Percentiles rank a stretch among this genome's conserved stretches.
phyloP scores from a whole-genome alignment of 768 basidiomycete genomes.

The Rhizopogon sp. region DNA sequence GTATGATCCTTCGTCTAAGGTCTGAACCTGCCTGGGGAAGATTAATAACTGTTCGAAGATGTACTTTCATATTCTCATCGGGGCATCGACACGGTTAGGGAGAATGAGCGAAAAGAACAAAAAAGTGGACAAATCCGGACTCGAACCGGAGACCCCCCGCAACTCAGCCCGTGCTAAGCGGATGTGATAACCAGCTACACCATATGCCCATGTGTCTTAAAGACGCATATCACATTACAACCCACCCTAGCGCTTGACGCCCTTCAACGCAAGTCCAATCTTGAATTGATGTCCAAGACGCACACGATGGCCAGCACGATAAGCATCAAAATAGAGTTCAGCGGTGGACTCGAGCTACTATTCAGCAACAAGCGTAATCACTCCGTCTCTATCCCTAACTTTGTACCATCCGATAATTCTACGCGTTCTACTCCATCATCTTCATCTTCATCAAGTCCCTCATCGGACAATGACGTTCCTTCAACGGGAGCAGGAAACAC shows the following conservation, averaged over 20 bases:
- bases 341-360: conserved; percentile 83
- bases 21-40: too few relatives aligned
- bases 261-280: too few relatives aligned
- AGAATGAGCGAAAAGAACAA: conserved; percentile 7
- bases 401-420: conserved; percentile 34
- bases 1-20: too few relatives aligned
- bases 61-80: too few relatives aligned
- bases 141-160: conserved; percentile 37
- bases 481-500: conserved; percentile 12
- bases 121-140: conserved; percentile 34
- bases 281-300: neutral
- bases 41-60: too few relatives aligned
- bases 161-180: conserved; percentile 30
- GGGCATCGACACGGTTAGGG: too few relatives aligned
- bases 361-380: conserved; percentile 70
- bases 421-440: conserved; percentile 12
- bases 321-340: conserved; percentile 64
- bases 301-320: conserved; percentile 13
- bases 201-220: conserved; percentile 21
- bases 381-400: conserved; percentile 46
- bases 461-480: neutral
- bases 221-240: neutral
- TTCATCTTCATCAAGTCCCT: conserved; percentile 1
- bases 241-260: neutral
- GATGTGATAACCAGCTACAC: conserved; percentile 38